Conservation (phyloP, 2,329 filamentous ascomycete genomes). For the Cladosporium sp. region DNA sequence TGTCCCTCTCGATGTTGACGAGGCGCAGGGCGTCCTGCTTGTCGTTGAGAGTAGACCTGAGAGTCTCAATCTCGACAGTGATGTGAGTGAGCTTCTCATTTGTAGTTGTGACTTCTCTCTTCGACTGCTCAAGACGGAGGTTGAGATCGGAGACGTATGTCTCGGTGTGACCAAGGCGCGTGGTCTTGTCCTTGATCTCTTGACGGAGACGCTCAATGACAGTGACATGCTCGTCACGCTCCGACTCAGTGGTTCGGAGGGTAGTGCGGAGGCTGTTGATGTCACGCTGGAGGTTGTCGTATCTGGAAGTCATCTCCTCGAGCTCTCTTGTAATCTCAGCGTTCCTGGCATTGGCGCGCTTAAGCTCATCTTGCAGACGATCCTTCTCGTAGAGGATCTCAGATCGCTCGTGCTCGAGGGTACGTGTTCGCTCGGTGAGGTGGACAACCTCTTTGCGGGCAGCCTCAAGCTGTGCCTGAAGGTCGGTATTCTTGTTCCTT, state of each 20-base stretch:
- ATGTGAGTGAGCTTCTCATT: conserved; percentile 24
- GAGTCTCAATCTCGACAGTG: conserved; percentile 23
- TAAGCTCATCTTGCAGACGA: conserved; percentile 27
- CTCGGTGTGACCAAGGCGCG: conserved; percentile 23
- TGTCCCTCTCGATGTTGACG: conserved; percentile 24
- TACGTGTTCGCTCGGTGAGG: conserved; percentile 24
- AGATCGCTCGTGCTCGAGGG: conserved; percentile 25
- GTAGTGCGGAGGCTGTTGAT: conserved; percentile 24
- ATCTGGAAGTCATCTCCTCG: conserved; percentile 22
- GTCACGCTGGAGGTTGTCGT: conserved; percentile 24
- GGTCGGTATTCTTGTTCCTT: conserved; percentile 23
- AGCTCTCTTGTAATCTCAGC: conserved; percentile 25
- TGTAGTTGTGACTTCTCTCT: conserved; percentile 23
- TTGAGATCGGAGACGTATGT: conserved; percentile 21
- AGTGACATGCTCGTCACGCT: conserved; percentile 28
- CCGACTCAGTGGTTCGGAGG: conserved; percentile 24
- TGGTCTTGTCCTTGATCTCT: conserved; percentile 25
- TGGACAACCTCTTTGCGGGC: conserved; percentile 25
- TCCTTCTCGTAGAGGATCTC: conserved; percentile 26
- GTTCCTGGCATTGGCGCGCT: conserved; percentile 20
- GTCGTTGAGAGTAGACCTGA: conserved; percentile 23
- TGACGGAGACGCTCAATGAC: conserved; percentile 26
- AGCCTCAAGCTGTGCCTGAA: conserved; percentile 22
- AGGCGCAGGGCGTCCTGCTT: conserved; percentile 25
- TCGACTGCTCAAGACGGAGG: conserved; percentile 23